phyloP scores from a whole-genome alignment of 2,329 filamentous ascomycete species.

The Diaporthe humulicola region DNA sequence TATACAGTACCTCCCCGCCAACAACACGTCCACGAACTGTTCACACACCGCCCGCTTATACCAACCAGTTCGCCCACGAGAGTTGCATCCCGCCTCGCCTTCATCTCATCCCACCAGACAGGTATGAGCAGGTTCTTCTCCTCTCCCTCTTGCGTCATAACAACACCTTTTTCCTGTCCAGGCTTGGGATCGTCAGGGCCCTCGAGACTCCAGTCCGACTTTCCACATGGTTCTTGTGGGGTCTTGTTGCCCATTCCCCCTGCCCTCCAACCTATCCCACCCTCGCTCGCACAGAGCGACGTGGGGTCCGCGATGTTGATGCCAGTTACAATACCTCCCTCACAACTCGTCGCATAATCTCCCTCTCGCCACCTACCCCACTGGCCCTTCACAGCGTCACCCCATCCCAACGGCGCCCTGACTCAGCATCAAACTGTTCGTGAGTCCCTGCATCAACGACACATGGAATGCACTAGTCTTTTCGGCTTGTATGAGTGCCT shows the following conservation, averaged over 20 bases:
- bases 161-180: not conserved
- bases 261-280: too few species aligned
- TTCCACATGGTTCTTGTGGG: conserved; percentile 7
- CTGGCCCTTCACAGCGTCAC: not conserved
- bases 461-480: not conserved
- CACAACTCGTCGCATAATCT: not conserved
- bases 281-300: not conserved
- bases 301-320: not conserved
- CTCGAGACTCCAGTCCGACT: not conserved
- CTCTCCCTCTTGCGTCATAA: conserved; percentile 18
- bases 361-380: too few species aligned
- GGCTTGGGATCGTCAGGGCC: conserved; percentile 13
- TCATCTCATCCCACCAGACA: not conserved
- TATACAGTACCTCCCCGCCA: not conserved
- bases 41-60: not conserved
- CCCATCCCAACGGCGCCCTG: not conserved
- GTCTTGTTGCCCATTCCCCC: not conserved
- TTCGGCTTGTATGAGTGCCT: not conserved
- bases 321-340: not conserved
- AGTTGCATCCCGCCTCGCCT: not conserved
- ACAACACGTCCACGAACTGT: not conserved
- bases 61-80: not conserved
- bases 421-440: not conserved
- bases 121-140: conserved; percentile 1
- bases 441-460: not conserved